Conservation (phyloP, 768 basidiomycete genomes). For the Tricholoma sp. region DNA sequence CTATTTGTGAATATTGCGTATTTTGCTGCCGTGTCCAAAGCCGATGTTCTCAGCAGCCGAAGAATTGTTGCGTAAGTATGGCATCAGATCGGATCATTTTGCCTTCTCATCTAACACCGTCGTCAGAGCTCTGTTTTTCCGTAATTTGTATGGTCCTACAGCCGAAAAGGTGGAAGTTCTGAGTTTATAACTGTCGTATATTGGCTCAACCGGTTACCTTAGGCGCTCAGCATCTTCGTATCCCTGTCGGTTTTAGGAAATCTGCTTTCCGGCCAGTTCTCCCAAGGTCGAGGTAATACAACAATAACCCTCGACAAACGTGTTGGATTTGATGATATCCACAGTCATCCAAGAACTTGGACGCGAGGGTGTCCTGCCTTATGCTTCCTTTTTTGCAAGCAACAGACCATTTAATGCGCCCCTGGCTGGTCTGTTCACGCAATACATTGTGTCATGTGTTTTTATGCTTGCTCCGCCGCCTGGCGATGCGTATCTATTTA, state of each 20-base stretch:
- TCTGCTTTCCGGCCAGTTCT: constrained; percentile 56
- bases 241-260: constrained; percentile 64
- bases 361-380: constrained; percentile 64
- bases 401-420: constrained; percentile 71
- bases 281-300: constrained; percentile 55
- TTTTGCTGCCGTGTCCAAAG: constrained; percentile 67
- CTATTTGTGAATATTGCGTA: constrained; percentile 67
- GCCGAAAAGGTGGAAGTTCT: constrained; percentile 46
- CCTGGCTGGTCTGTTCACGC: constrained; percentile 52
- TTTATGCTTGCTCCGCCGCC: constrained; percentile 55
- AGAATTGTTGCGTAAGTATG: constrained; percentile 60
- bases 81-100: neutral
- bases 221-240: constrained; percentile 59
- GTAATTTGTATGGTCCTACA: constrained; percentile 60
- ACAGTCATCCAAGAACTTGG: constrained; percentile 71
- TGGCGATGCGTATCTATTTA: constrained; percentile 72
- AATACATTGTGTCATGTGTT: constrained; percentile 54
- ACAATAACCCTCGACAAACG: neutral
- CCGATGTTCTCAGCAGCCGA: constrained; percentile 59
- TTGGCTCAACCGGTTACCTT: neutral
- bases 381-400: constrained; percentile 61
- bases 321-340: neutral
- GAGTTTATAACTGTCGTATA: neutral
- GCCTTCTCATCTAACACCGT: neutral
- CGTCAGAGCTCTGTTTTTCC: constrained; percentile 62